These are phyloP conservation scores for Colletotrichum aenigma DNA, from an alignment of 2,329 filamentous ascomycete genomes.

Conservation along the genomic window DNA sequence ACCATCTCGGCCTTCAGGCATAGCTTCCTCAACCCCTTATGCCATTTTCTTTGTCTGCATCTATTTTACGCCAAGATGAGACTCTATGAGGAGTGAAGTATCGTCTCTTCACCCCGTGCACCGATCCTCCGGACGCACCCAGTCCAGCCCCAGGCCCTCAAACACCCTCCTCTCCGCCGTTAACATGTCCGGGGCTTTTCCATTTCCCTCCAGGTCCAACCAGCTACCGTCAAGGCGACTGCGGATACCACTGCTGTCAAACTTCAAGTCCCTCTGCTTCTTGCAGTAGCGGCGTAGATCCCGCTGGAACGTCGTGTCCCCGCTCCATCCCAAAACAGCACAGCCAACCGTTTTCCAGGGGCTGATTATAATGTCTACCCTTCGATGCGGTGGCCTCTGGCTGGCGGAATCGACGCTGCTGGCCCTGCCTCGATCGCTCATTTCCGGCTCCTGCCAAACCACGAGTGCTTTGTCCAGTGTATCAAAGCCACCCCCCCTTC, in stretches of 20 bases:
- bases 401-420: background rate
- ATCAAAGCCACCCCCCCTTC: conserved; percentile 72
- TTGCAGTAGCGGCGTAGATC: conserved; percentile 85
- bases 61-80: background rate
- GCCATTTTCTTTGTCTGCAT: background rate
- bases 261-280: conserved; percentile 75
- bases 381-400: conserved; percentile 63
- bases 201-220: conserved; percentile 72
- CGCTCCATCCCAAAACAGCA: conserved; percentile 86
- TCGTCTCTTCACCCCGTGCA: conserved; percentile 60
- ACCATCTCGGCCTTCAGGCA: background rate
- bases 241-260: conserved; percentile 87
- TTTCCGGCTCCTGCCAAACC: conserved; percentile 79
- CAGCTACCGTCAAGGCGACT: conserved; percentile 67
- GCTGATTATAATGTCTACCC: conserved; percentile 90
- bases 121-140: conserved; percentile 68
- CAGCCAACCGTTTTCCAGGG: conserved; percentile 91
- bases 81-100: background rate
- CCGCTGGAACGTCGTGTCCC: conserved; percentile 87
- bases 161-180: conserved; percentile 84
- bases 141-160: conserved; percentile 73
- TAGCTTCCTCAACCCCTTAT: background rate
- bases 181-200: conserved; percentile 64
- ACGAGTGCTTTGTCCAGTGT: conserved; percentile 90
- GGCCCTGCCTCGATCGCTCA: background rate